Conservation (phyloP, 2,329 filamentous ascomycete genomes). For the Cladosporium oxysporum region DNA sequence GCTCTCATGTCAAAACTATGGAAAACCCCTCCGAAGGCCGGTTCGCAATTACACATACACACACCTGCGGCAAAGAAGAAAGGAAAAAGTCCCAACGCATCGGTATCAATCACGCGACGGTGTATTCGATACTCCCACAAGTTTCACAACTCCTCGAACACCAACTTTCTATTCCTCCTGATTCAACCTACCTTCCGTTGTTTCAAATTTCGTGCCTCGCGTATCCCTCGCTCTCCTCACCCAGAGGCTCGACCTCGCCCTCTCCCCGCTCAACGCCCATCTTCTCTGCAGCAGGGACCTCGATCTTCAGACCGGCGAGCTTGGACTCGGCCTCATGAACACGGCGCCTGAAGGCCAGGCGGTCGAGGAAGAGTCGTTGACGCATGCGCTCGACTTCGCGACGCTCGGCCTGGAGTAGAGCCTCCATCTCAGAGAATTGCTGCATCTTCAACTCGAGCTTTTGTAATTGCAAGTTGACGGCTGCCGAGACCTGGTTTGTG, state of each 20-base stretch:
- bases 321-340: slow-evolving; percentile 77
- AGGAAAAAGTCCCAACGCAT: background rate
- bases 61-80: background rate
- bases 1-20: background rate
- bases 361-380: slow-evolving; percentile 91
- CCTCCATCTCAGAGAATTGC: slow-evolving; percentile 96
- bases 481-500: slow-evolving; percentile 86
- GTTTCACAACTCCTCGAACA: slow-evolving; percentile 12
- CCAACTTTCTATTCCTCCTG: slow-evolving; percentile 9
- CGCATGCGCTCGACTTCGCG: slow-evolving; percentile 88
- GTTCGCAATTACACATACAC: slow-evolving; percentile 2
- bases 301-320: slow-evolving; percentile 13
- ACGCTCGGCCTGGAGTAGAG: slow-evolving; percentile 85
- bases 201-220: slow-evolving; percentile 18
- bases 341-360: slow-evolving; percentile 84
- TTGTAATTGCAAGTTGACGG: slow-evolving; percentile 89
- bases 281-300: slow-evolving; percentile 14
- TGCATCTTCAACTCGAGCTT: slow-evolving; percentile 95
- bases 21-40: background rate
- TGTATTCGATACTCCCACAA: background rate
- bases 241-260: slow-evolving; percentile 10
- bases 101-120: background rate
- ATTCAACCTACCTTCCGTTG: background rate
- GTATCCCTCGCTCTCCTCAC: slow-evolving; percentile 16
- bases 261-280: slow-evolving; percentile 18